Base-by-base conservation (phyloP, 2,329 filamentous ascomycete species). In the Neofusicoccum sp. region DNA sequence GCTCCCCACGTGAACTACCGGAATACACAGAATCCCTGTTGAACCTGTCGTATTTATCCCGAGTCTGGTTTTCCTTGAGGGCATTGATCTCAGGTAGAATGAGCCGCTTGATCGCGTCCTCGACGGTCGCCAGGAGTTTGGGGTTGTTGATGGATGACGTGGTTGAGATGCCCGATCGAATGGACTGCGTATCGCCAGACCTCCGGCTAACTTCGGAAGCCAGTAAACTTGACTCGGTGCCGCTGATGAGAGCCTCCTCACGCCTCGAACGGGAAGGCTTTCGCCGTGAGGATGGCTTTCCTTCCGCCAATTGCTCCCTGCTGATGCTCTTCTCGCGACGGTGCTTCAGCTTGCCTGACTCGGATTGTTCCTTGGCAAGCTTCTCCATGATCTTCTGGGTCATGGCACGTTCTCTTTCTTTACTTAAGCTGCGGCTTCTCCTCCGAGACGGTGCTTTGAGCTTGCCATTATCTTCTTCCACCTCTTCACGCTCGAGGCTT, bases 21-120 rank as follows among this genome's bases (percentile, higher is more conserved):
- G 76, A 84, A 65, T 76, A 80, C 64, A 86, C 80, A 1, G 87
- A 87, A 59, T 86, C 84, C 67, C 86, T 71, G 2, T 69, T 84
- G 80, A 86, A 84, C 59, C 80, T 81, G 31, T 88, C 84, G 33
- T 90, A 93, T 61, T 87, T 88, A 60, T 85, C 85, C 9, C 85
- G 85, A 67, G 86, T 88, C 64, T 88, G 86, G 70, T 96, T 92
- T 68, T 93, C 87, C 74, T 96, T 97, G 59, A 99, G 80, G 8
- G 92, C 91, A 67, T 91, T 93, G 45, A 99, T 81, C 74, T 99
- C 93, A 0, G 95, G 95, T 2, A 99, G 78, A 58, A 97, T 96
- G 53, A 96, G 82, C 51, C 92, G 85, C 64, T 91, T 88, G 69
- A 97, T 96, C 12, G 92, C 92, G 76, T 96, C 92, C 76, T 97